Evolutionary conservation across 257 asterid genomes (phyloP).

Genomic region (Asclepias syriaca): DNA sequence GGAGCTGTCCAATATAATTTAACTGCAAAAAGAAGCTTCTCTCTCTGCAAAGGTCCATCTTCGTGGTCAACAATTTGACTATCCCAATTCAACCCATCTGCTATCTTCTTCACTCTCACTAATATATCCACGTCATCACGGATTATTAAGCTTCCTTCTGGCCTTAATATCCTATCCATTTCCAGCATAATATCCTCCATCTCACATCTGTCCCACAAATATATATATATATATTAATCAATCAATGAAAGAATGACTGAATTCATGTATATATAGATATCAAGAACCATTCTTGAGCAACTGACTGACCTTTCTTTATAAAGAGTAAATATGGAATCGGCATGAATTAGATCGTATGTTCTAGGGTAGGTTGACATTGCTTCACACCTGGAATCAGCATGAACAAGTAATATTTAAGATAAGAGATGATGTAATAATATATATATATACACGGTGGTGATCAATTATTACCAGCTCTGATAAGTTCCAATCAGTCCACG

Average conservation of each 20-base stretch:
- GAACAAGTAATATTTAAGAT: too few species aligned
- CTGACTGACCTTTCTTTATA: conserved; percentile 47
- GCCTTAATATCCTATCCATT: conserved; percentile 73
- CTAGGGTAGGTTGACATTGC: conserved; percentile 97
- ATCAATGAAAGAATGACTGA: too few species aligned
- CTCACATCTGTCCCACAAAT: conserved; percentile 45
- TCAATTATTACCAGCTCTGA: conserved; percentile 55
- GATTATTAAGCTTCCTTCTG: conserved; percentile 77
- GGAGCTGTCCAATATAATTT: conserved; percentile 82
- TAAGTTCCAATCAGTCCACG: conserved; percentile 86
- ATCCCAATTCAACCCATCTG: conserved; percentile 73
- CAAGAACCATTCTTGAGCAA: too few species aligned
- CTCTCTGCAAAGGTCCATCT: conserved; percentile 72
- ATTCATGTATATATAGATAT: too few species aligned
- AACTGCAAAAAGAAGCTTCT: conserved; percentile 75
- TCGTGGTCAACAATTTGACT: conserved; percentile 80
- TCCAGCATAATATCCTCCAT: conserved; percentile 72
- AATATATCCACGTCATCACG: conserved; percentile 66
- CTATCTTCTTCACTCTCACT: conserved; percentile 62
- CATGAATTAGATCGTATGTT: conserved; percentile 83
- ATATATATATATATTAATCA: too few species aligned
- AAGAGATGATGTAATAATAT: too few species aligned
- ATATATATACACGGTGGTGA: too few species aligned
- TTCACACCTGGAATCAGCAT: conserved; percentile 54
- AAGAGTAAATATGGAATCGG: conserved; percentile 64